These are phyloP conservation scores for Calamus simplicifolius DNA, from an alignment of 176 grass and related monocot species.

Conservation along the genomic window DNA sequence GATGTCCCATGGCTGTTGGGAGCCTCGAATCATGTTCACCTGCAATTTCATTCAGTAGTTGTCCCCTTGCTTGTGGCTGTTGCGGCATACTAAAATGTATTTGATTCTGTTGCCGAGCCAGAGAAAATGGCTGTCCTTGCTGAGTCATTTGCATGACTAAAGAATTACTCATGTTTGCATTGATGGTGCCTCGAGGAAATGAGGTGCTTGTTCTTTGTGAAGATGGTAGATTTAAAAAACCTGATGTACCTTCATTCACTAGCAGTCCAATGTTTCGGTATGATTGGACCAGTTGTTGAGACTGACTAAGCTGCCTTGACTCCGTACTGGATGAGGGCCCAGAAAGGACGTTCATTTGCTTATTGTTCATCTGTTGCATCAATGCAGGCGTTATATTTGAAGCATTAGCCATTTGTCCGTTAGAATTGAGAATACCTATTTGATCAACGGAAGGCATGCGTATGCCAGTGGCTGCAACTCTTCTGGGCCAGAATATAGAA, in stretches of 20 bases:
- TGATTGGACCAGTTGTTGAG: neutral
- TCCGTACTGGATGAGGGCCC: neutral
- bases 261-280: neutral
- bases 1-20: neutral
- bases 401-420: neutral
- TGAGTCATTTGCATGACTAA: neutral
- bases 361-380: neutral
- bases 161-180: neutral
- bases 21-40: neutral
- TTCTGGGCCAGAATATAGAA: neutral
- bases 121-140: neutral
- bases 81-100: neutral
- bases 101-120: neutral
- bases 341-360: neutral
- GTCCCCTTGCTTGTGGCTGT: neutral
- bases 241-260: neutral
- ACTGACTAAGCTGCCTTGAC: neutral
- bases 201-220: neutral
- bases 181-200: neutral
- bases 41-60: neutral
- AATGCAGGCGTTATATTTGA: neutral
- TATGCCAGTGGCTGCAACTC: neutral
- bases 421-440: constrained; percentile 1
- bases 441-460: neutral
- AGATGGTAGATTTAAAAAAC: neutral